A percentile compares a stretch with the other conserved stretches of the same genome.
Evolutionary conservation across 192 early-diverging fungal genomes (phyloP).

Genomic region (Entomortierella parvispora): DNA sequence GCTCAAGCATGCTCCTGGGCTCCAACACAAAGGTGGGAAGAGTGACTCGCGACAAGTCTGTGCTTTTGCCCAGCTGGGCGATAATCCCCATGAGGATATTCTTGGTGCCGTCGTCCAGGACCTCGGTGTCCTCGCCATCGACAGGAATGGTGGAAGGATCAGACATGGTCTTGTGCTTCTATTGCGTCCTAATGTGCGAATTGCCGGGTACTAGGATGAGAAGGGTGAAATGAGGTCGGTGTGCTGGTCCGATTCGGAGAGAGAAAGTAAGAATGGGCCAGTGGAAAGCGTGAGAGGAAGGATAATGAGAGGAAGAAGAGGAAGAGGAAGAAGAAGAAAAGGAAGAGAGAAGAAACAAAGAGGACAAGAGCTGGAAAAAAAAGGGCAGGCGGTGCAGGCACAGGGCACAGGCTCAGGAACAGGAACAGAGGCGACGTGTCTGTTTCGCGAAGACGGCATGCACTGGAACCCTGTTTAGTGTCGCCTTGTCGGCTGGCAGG

Average conservation of each 20-base stretch:
- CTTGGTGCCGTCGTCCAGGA: slow-evolving; percentile 82
- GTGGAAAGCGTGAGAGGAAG: not conserved
- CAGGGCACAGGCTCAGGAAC: not conserved
- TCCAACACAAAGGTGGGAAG: slow-evolving; percentile 97
- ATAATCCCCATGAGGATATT: slow-evolving; percentile 91
- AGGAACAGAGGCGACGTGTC: not conserved
- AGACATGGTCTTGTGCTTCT: slow-evolving; percentile 1
- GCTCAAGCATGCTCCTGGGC: slow-evolving; percentile 91
- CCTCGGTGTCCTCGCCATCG: slow-evolving; percentile 71
- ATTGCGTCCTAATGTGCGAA: no score
- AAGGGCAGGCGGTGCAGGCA: not conserved
- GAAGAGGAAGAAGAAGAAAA: not conserved
- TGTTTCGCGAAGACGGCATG: not conserved
- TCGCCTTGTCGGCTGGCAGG: no score
- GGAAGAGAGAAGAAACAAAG: slow-evolving; percentile 3
- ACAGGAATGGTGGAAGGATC: slow-evolving; percentile 11
- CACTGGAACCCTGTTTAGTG: no score
- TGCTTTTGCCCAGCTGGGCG: slow-evolving; percentile 86
- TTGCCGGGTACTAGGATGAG: not conserved
- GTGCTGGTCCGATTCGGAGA: not conserved
- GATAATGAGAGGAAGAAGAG: not conserved
- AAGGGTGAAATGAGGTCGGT: not conserved
- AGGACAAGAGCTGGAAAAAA: no score
- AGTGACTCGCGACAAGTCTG: slow-evolving; percentile 93
- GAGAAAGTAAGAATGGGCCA: not conserved